A percentile compares a stretch with the other conserved stretches of the same genome.
Evolutionary conservation across 2,329 filamentous ascomycete species (phyloP).

Genomic region (Alternaria gaisen): DNA sequence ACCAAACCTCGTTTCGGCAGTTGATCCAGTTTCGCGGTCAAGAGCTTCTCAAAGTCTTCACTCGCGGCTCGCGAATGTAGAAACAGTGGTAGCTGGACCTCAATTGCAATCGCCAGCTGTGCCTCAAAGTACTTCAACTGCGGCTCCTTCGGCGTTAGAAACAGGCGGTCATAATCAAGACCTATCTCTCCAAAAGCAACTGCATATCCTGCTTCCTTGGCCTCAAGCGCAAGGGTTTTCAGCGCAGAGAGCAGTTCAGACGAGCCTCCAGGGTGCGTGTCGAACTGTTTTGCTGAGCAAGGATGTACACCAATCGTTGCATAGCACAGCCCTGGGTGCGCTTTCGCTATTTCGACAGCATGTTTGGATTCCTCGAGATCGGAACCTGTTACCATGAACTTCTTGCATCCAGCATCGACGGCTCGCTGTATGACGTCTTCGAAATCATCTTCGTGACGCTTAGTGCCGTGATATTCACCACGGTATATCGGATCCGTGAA

Average conservation of each 20-base stretch:
- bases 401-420: slow-evolving; percentile 78
- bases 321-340: slow-evolving; percentile 82
- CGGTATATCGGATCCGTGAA: slow-evolving; percentile 90
- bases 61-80: slow-evolving; percentile 90
- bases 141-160: slow-evolving; percentile 78
- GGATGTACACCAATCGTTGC: slow-evolving; percentile 94
- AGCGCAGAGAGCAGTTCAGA: slow-evolving; percentile 66
- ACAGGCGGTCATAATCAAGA: slow-evolving; percentile 92
- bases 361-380: slow-evolving; percentile 80
- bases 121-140: slow-evolving; percentile 86
- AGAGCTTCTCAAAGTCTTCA: slow-evolving; percentile 74
- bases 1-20: slow-evolving; percentile 83
- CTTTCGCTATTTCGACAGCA: slow-evolving; percentile 75
- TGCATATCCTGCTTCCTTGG: slow-evolving; percentile 67
- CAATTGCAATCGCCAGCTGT: slow-evolving; percentile 81
- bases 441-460: slow-evolving; percentile 77
- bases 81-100: slow-evolving; percentile 85
- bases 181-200: slow-evolving; percentile 93
- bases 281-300: slow-evolving; percentile 84
- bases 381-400: slow-evolving; percentile 93
- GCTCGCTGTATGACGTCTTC: slow-evolving; percentile 81
- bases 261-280: slow-evolving; percentile 66
- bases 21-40: slow-evolving; percentile 70
- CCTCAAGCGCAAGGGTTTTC: slow-evolving; percentile 68
- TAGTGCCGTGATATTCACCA: slow-evolving; percentile 82